Conservation (phyloP, 495 filamentous ascomycete genomes). For the Aspergillus bertholletiae region DNA sequence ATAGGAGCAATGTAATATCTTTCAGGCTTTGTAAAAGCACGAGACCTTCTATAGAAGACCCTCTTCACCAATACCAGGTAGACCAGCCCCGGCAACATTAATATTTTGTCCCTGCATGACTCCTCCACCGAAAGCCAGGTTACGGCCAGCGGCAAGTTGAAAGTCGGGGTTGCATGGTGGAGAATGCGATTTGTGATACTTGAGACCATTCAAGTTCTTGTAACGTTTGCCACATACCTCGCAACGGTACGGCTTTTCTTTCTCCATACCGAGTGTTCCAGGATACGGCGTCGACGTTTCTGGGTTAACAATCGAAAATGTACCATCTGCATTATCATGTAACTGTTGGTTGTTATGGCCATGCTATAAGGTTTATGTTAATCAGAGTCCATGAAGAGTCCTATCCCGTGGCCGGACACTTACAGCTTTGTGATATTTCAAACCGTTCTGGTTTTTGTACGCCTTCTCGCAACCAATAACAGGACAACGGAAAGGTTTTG, state of each 20-base stretch:
- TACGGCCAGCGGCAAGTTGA: conserved; percentile 39
- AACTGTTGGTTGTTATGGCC: conserved; percentile 95
- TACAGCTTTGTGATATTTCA: conserved; percentile 81
- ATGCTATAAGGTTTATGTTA: conserved; percentile 51
- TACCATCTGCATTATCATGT: conserved; percentile 92
- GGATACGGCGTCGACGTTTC: conserved; percentile 92
- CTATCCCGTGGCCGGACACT: conserved; percentile 26
- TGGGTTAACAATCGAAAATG: conserved; percentile 96
- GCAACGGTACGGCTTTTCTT: conserved; percentile 97
- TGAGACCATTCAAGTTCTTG: conserved; percentile 96
- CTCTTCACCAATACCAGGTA: conserved; percentile 51
- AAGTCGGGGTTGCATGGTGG: conserved; percentile 63
- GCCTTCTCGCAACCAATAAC: conserved; percentile 99
- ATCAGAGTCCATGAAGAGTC: background rate
- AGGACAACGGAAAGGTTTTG: conserved; percentile 95
- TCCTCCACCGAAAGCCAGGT: conserved; percentile 40
- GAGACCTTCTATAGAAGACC: conserved; percentile 35
- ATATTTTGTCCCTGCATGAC: conserved; percentile 52
- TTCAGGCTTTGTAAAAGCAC: background rate
- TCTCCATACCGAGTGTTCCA: conserved; percentile 97
- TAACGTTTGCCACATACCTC: conserved; percentile 97
- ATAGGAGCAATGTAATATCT: conserved; percentile 9
- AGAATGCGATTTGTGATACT: conserved; percentile 87
- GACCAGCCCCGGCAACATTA: conserved; percentile 48
- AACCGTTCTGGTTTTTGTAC: conserved; percentile 98